phyloP scores from a whole-genome alignment of 805 yeast genomes.

The Starmerella geochares region DNA sequence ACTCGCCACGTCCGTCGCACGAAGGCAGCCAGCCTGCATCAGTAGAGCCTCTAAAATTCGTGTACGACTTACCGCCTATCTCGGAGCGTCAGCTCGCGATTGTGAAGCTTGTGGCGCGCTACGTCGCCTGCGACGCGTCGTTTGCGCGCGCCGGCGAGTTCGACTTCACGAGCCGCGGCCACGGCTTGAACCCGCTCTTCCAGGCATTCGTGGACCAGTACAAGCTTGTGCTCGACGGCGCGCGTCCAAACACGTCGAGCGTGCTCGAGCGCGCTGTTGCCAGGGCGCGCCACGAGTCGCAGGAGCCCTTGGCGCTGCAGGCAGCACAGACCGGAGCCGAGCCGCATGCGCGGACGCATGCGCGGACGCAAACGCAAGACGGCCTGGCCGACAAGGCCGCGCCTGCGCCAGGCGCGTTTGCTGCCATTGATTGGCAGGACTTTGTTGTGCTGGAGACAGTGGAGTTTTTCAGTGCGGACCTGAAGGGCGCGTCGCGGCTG shows the following conservation, averaged over 20 bases:
- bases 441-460: slow-evolving; percentile 63
- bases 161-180: slow-evolving; percentile 51
- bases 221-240: slow-evolving; percentile 31
- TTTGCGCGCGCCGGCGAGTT: slow-evolving; percentile 42
- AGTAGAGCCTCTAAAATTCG: slow-evolving; percentile 12
- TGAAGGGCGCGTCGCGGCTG: slow-evolving; percentile 38
- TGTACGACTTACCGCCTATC: slow-evolving; percentile 32
- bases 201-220: slow-evolving; percentile 48
- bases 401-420: not conserved
- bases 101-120: slow-evolving; percentile 62
- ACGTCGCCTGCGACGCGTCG: slow-evolving; percentile 51
- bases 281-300: slow-evolving; percentile 5
- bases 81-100: slow-evolving; percentile 57
- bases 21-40: not conserved
- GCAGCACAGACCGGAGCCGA: no score
- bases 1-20: not conserved
- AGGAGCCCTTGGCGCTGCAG: no score
- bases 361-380: no score
- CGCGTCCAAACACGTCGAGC: slow-evolving; percentile 22
- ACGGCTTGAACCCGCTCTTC: slow-evolving; percentile 51
- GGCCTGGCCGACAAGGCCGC: not conserved
- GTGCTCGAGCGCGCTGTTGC: slow-evolving; percentile 17
- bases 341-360: no score
- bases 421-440: slow-evolving; percentile 76
- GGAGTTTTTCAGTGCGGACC: slow-evolving; percentile 37